These are phyloP conservation scores for Irpex lacteus DNA, from an alignment of 1,284 basidiomycete species.

Conservation along the genomic window DNA sequence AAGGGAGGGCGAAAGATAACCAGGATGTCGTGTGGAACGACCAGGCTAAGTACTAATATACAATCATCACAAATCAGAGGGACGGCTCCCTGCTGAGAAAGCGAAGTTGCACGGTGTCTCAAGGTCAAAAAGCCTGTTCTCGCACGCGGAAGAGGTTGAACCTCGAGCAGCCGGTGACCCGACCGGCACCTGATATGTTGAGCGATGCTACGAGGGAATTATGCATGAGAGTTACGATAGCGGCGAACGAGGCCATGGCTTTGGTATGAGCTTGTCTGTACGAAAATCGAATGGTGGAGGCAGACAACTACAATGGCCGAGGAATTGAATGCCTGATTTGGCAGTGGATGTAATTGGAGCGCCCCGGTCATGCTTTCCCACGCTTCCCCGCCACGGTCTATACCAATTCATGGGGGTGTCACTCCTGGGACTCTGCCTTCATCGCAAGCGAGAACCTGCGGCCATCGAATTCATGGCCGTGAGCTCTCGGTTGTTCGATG, in stretches of 20 bases:
- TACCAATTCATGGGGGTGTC: not conserved
- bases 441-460: not conserved
- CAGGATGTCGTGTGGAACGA: not conserved
- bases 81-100: not conserved
- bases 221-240: not conserved
- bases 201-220: not conserved
- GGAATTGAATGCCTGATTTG: not conserved
- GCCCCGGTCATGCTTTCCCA: not conserved
- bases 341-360: not conserved
- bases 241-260: not conserved
- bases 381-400: not conserved
- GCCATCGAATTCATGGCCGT: not conserved
- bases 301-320: not conserved
- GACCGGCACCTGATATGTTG: not conserved
- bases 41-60: not conserved
- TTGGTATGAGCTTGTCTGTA: not conserved
- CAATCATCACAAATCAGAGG: not conserved
- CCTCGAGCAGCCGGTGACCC: not conserved
- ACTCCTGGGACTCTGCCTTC: not conserved
- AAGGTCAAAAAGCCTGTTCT: not conserved
- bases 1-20: not conserved
- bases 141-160: not conserved
- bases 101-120: not conserved
- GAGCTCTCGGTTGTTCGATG: not conserved
- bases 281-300: not conserved